Conservation (phyloP, 768 basidiomycete genomes). For the Leccinellum albellum region DNA sequence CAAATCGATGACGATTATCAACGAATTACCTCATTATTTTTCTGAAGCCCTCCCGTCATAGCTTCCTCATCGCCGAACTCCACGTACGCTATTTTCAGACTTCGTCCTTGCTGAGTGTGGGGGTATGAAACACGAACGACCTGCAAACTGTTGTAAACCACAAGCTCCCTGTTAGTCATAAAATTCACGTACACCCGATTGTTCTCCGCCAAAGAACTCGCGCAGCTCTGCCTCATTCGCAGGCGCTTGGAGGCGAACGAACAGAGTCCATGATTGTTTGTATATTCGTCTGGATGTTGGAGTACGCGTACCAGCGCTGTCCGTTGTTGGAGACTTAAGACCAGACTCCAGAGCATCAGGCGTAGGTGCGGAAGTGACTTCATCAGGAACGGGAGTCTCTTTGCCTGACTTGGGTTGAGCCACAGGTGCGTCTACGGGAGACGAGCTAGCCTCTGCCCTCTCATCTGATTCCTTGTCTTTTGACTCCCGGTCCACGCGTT, state of each 20-base stretch:
- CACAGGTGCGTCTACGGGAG: slow-evolving; percentile 21
- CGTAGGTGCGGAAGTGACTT: slow-evolving; percentile 21
- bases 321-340: slow-evolving; percentile 54
- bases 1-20: slow-evolving; percentile 14
- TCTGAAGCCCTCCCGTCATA: slow-evolving; percentile 76
- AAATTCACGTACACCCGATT: slow-evolving; percentile 53
- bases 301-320: slow-evolving; percentile 63
- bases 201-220: slow-evolving; percentile 74
- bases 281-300: slow-evolving; percentile 62
- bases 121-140: slow-evolving; percentile 70
- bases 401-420: slow-evolving; percentile 36
- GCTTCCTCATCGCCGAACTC: slow-evolving; percentile 88
- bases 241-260: slow-evolving; percentile 60
- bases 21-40: slow-evolving; percentile 58
- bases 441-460: slow-evolving; percentile 27
- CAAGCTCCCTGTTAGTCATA: not conserved
- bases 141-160: slow-evolving; percentile 31
- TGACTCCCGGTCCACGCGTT: slow-evolving; percentile 43
- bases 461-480: slow-evolving; percentile 38
- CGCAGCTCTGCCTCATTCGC: slow-evolving; percentile 62
- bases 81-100: slow-evolving; percentile 69
- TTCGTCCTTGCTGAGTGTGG: slow-evolving; percentile 41
- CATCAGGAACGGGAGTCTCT: slow-evolving; percentile 33
- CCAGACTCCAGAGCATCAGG: slow-evolving; percentile 31
- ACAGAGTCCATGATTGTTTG: slow-evolving; percentile 82